These are phyloP conservation scores for Physaria fendleri DNA, from an alignment of 345 rosid genomes.

Conservation along the genomic window DNA sequence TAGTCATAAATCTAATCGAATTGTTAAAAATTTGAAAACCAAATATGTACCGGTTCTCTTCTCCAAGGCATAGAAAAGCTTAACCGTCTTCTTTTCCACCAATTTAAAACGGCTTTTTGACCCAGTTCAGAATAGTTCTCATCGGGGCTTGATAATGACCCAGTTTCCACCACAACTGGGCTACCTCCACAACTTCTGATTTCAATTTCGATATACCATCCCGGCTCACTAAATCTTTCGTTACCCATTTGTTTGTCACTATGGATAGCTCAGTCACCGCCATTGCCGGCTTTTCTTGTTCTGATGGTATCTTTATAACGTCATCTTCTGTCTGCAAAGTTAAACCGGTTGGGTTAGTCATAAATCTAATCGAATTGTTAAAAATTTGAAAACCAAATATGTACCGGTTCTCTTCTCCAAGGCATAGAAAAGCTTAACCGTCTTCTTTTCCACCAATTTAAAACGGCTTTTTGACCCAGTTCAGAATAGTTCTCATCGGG, in stretches of 20 bases:
- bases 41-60: conserved; percentile 18
- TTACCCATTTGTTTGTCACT: conserved; percentile 19
- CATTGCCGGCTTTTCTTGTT: conserved; percentile 1
- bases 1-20: neutral
- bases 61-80: conserved; percentile 27
- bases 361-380: neutral
- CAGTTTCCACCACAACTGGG: too few relatives aligned
- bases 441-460: conserved; percentile 34
- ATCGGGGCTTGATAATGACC: conserved; percentile 10
- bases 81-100: conserved; percentile 35
- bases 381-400: neutral
- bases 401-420: conserved; percentile 26
- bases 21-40: neutral
- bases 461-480: conserved; percentile 24
- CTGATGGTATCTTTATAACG: neutral
- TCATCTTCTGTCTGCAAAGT: conserved; percentile 17
- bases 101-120: conserved; percentile 25
- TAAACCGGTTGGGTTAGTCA: neutral
- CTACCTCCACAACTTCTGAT: too few relatives aligned
- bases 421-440: conserved; percentile 31
- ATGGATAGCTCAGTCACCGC: neutral
- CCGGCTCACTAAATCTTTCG: conserved; percentile 21
- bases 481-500: conserved; percentile 22
- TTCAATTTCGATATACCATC: neutral
- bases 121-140: conserved; percentile 22